A percentile compares a stretch with the other conserved stretches of the same genome.
phyloP scores from a whole-genome alignment of 2,329 filamentous ascomycete genomes.

The Apiospora marii region DNA sequence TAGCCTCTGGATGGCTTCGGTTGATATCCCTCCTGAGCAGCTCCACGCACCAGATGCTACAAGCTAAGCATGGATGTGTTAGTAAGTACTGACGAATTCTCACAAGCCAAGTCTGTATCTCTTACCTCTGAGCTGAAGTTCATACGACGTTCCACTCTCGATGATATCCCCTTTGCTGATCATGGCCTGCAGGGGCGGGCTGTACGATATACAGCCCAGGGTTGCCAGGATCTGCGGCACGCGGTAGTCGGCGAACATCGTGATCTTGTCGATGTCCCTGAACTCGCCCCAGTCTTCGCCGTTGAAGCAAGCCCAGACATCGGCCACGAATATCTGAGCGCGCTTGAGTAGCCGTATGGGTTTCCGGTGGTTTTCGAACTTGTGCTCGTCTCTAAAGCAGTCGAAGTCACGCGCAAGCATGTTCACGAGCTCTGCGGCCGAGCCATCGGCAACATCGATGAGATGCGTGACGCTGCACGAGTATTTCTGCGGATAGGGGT shows the following conservation, averaged over 20 bases:
- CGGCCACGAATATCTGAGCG: slow-evolving; percentile 94
- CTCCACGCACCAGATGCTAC: slow-evolving; percentile 97
- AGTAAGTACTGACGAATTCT: slow-evolving; percentile 22
- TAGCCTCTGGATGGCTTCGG: slow-evolving; percentile 72
- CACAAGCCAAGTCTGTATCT: slow-evolving; percentile 14
- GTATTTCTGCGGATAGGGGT: slow-evolving; percentile 66
- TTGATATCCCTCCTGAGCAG: slow-evolving; percentile 84
- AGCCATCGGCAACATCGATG: slow-evolving; percentile 76
- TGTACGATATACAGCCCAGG: slow-evolving; percentile 84
- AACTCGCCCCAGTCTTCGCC: slow-evolving; percentile 83
- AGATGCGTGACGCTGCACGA: slow-evolving; percentile 76
- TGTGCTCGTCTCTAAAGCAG: slow-evolving; percentile 84
- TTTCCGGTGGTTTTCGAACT: slow-evolving; percentile 73
- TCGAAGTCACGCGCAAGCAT: slow-evolving; percentile 81
- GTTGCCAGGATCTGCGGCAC: slow-evolving; percentile 92
- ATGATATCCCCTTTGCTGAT: slow-evolving; percentile 72
- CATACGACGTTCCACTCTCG: slow-evolving; percentile 77
- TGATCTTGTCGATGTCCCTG: slow-evolving; percentile 90
- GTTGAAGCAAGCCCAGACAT: slow-evolving; percentile 95
- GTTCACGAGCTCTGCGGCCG: slow-evolving; percentile 83
- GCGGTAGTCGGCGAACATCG: slow-evolving; percentile 98
- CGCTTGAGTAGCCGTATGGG: slow-evolving; percentile 87
- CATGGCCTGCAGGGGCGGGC: slow-evolving; percentile 76
- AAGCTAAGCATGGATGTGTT: slow-evolving; percentile 58
- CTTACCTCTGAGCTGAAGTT: slow-evolving; percentile 84